Evolutionary conservation across 2,329 filamentous ascomycete genomes (phyloP), one percentile per base, ranked within the genome.

Genomic region (Pseudocercospora vitis): DNA sequence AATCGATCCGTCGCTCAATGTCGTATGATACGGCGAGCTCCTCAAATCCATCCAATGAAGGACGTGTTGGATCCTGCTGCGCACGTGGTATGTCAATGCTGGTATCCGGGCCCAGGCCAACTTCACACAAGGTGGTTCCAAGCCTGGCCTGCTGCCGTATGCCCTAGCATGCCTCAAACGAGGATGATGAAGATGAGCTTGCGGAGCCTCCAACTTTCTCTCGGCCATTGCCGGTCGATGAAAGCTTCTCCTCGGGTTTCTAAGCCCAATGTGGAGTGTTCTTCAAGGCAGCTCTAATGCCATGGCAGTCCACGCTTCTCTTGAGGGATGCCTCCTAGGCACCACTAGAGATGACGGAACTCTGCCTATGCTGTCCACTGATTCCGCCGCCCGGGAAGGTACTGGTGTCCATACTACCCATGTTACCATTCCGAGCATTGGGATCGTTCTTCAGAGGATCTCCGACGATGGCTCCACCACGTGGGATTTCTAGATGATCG

Each of bases 401-500:
- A 24, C 19, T 45, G 14, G 42, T n/a, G 29, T 45, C 42, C 7
- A 45, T 9, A 14, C 42, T 24, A 12, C 23, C 42, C 42, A 45
- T 45, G n/a, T 45, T 33, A 19, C 16, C 37, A 7, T 24, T 24
- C 21, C 21, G n/a, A n/a, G n/a, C n/a, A n/a, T n/a, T 49, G 28
- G n/a, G 31, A 28, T 42, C 24, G 33, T 6, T 44, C n/a, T 4
- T 19, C 7, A 42, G 35, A 11, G 24, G 26, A n/a, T 18, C 31
- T 23, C 35, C 11, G 35, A 42, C 16, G 74, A 69, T 53, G 74
- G 70, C 66, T 7, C 26, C 26, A 28, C 9, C 11, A 14, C 19
- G 28, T 1, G 42, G 23, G 16, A 45, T n/a, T 19, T 80, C 77
- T 26, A 81, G 66, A 53, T 78, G 70, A 50, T 77, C 76, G 60